Percentiles rank a stretch among this genome's conserved stretches.
Conservation (phyloP, 1,139 yeast species). For the Pichia sp. region DNA sequence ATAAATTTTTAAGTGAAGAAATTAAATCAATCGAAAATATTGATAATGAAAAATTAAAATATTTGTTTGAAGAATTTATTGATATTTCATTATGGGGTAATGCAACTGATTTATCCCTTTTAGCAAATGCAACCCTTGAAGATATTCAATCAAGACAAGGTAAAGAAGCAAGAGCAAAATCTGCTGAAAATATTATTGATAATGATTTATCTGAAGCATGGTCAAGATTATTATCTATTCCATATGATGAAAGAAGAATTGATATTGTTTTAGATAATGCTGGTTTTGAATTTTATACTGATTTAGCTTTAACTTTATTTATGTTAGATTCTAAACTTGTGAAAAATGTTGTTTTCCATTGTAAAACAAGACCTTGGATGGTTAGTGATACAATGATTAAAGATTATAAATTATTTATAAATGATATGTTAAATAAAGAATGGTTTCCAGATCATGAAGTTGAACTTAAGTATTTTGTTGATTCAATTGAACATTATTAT, state of each 20-base stretch:
- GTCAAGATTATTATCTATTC: conserved; percentile 35
- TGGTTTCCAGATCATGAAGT: conserved; percentile 47
- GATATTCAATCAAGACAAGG: conserved; percentile 92
- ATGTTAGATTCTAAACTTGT: conserved; percentile 66
- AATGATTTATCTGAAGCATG: conserved; percentile 74
- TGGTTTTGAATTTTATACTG: conserved; percentile 92
- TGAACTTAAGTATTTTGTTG: conserved; percentile 42
- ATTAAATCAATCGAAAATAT: conserved; percentile 16
- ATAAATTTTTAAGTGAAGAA: conserved; percentile 42
- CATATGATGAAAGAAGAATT: conserved; percentile 39
- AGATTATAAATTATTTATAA: conserved; percentile 59
- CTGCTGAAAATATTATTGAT: conserved; percentile 74
- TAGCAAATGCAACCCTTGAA: conserved; percentile 78
- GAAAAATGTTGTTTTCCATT: conserved; percentile 66
- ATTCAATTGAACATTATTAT: conserved; percentile 44
- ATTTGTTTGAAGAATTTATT: conserved; percentile 69
- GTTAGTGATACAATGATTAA: conserved; percentile 90
- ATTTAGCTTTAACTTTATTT: conserved; percentile 67
- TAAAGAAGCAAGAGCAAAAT: conserved; percentile 73
- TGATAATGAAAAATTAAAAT: conserved; percentile 32
- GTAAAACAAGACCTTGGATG: conserved; percentile 93
- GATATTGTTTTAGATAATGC: conserved; percentile 92
- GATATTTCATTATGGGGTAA: conserved; percentile 97
- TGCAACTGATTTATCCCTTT: conserved; percentile 87
- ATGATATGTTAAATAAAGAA: conserved; percentile 47